Evolutionary conservation across 1,284 basidiomycete species (phyloP), one percentile per base, ranked within the genome.

Genomic region (Ustilago loliicola): DNA sequence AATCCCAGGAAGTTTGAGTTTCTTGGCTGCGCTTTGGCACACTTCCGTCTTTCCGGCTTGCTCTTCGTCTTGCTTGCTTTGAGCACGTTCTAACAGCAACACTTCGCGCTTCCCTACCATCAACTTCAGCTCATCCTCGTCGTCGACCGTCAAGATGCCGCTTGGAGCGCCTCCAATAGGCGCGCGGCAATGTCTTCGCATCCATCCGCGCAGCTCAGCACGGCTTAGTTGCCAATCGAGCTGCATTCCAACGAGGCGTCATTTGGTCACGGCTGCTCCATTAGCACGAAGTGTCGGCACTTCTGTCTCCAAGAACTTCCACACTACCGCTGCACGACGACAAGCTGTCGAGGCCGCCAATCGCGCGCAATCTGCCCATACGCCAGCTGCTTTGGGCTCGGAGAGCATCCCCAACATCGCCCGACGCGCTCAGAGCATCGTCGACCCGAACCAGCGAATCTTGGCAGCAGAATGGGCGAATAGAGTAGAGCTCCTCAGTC

Each of bases 261-360:
- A 47, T 21, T 5, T 50, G 2, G 21, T 21, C n/a, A 53, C 52
- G 23, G 48, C 54, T 11, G 21, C 40, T 27, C 29, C 48, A 17
- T 45, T 30, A 2, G 23, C 23, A 8, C 9, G n/a, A n/a, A 21
- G n/a, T 45, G 19, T 45, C 42, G 21, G 27, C 30, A 25, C 56
- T 29, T 47, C 7, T 17, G 40, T 21, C 4, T 21, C n/a, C 40
- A 56, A 50, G 29, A 25, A 21, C 1, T 42, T 72, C 3, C 56
- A 60, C 38, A 66, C 60, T 0, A 13, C 29, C 11, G 9, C 64
- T 15, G 6, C 47, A 3, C 38, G 27, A 19, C 10, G 30, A 10
- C 71, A 68, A 61, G 65, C 71, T 3, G 66, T 65, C 36, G 58
- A 73, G 48, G 58, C 51, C 15, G 56, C 34, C 19, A 32, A 19